Conservation (phyloP, 441 rosid species). For the Populus hybrid region DNA sequence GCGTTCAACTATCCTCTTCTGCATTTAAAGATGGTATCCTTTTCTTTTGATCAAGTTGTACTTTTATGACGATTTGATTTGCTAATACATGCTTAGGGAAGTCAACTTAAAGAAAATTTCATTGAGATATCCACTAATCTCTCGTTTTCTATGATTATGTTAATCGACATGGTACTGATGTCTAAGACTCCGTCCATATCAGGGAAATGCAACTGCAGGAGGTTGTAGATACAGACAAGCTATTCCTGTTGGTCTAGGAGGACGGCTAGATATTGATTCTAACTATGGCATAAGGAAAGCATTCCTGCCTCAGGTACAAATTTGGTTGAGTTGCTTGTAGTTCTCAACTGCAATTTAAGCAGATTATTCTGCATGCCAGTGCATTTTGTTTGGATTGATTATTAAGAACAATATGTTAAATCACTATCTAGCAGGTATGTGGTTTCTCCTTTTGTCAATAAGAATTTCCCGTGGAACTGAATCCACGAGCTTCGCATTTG, state of each 20-base stretch:
- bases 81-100: neutral
- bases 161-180: neutral
- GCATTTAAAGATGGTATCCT: neutral
- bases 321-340: neutral
- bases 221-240: slow-evolving; percentile 85
- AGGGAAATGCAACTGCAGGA: slow-evolving; percentile 77
- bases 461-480: neutral
- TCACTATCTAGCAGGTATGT: neutral
- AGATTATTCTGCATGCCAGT: neutral
- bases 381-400: neutral
- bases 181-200: neutral
- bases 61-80: neutral
- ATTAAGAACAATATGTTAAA: neutral
- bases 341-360: neutral
- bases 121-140: neutral
- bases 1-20: neutral
- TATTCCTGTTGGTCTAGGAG: slow-evolving; percentile 66
- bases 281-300: slow-evolving; percentile 73
- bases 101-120: neutral
- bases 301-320: slow-evolving; percentile 78
- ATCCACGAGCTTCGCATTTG: neutral
- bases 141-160: neutral
- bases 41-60: neutral
- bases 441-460: neutral
- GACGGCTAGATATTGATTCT: slow-evolving; percentile 57